Evolutionary conservation across 2,329 filamentous ascomycete genomes (phyloP), one percentile per base, ranked within the genome.

Genomic region (Alternaria novae-zelandiae): DNA sequence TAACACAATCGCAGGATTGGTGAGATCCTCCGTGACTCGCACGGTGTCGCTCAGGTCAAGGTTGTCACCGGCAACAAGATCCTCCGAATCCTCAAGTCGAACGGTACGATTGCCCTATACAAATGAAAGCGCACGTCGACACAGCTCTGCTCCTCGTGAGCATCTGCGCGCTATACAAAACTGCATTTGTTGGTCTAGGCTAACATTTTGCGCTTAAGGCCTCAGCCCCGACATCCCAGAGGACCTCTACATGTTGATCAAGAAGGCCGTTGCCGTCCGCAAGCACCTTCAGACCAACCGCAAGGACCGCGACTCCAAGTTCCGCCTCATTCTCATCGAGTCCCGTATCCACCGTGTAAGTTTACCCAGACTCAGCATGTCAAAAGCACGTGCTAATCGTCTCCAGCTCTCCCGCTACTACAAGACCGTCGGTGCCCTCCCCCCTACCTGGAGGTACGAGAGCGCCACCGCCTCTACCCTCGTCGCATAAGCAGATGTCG

Each of bases 251-350:
- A 97, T 97, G 92, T 89, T 98, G 84, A 98, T 98, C 93, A 97
- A 97, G 92, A 99, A 99, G 94, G 95, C 96, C 83, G 81, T 78
- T 62, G 73, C 76, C 82, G 96, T 99, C 87, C 95, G 96, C 88
- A 99, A 99, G 93, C 96, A 99, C 87, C 93, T 99, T 77, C 94
- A 97, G 90, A 93, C 93, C 86, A 99, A 99, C 91, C 95, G 96
- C 87, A 99, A 99, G 91, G 96, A 99, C 90, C 97, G 94, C 89
- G 96, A 99, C 89, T 93, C 91, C 89, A 99, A 99, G 90, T 99
- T 99, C 93, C 95, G 96, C 83, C 93, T 99, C 75, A 99, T 99
- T 95, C 92, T 99, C 79, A 97, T 99, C 86, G 96, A 99, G 90
- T 98, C 96, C 83, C 93, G 96, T 86, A 98, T 99, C 86, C 96